Base-by-base conservation (phyloP, 2,329 filamentous ascomycete species). In the Colletotrichum coccodes region DNA sequence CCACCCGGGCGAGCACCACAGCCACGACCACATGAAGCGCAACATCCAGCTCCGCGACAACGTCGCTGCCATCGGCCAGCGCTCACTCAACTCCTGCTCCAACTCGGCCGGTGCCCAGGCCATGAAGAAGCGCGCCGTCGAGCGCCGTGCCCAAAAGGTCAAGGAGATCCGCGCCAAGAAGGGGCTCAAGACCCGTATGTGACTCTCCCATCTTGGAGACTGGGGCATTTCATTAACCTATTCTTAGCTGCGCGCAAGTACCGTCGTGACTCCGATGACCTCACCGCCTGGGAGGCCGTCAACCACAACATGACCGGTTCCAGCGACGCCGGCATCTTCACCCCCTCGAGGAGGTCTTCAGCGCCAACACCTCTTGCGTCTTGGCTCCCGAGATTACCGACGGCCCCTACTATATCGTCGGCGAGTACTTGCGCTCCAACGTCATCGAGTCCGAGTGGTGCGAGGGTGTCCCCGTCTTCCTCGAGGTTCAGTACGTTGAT, bases 351-450 rank as follows among this genome's bases (percentile, higher is more conserved):
- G 77, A 66, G 68, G 74, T 68, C 23, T 68, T 68, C 60, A 49
- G 60, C 60, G 65, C 60, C 46, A 68, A 64, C 38, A 68, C 52
- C 18, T 58, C 50, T 21, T 68, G 65, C 30, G 53, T 68, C 0
- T 46, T 68, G 18, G 52, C 60, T 9, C 65, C 65, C 8, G 65
- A 68, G 54, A 54, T 68, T n/a, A 68, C 65, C 23, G 65, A 49
- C 36, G 65, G 65, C 8, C 60, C 65, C 4, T 64, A 81, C 40
- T 79, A 81, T 70, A 78, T 85, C 28, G 74, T 78, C n/a, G 84
- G 83, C 53, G 83, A 86, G 74, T 77, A 81, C 64, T 73, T 86
- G 64, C 80, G 84, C 49, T 75, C 79, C 46, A 80, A 86, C 69
- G 78, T 86, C 68, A 80, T 79, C 64, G 83, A 86, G 63, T 60